phyloP scores from a whole-genome alignment of 768 basidiomycete genomes.

The Boletus pseudo-olivaceus region DNA sequence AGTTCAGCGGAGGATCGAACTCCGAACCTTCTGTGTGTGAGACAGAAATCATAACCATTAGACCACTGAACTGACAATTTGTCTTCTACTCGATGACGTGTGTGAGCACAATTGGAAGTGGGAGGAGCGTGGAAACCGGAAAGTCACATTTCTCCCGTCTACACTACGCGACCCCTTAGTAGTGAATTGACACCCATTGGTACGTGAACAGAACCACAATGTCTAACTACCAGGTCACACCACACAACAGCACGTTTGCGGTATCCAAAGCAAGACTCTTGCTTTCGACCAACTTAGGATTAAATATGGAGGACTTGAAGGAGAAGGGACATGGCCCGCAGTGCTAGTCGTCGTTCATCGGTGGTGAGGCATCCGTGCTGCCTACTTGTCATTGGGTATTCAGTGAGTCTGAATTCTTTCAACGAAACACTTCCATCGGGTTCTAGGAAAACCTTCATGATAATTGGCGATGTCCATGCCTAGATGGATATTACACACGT shows the following conservation, averaged over 20 bases:
- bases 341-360: background rate
- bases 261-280: too few species aligned
- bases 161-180: too few species aligned
- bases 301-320: too few species aligned
- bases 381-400: background rate
- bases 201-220: too few species aligned
- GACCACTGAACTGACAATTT: slow-evolving; percentile 44
- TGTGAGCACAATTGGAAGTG: background rate
- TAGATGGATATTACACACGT: background rate
- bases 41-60: slow-evolving; percentile 61
- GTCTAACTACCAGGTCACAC: too few species aligned
- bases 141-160: too few species aligned
- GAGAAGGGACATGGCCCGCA: too few species aligned
- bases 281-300: too few species aligned
- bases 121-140: background rate
- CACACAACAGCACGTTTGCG: too few species aligned
- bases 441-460: background rate
- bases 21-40: slow-evolving; percentile 42
- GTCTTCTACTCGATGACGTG: background rate
- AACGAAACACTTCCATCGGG: too few species aligned
- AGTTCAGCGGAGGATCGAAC: slow-evolving; percentile 42
- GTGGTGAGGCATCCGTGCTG: background rate
- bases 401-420: background rate
- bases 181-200: too few species aligned
- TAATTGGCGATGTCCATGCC: background rate